These are phyloP conservation scores for Ciborinia camelliae DNA, from an alignment of 2,329 filamentous ascomycete species.

Conservation along the genomic window DNA sequence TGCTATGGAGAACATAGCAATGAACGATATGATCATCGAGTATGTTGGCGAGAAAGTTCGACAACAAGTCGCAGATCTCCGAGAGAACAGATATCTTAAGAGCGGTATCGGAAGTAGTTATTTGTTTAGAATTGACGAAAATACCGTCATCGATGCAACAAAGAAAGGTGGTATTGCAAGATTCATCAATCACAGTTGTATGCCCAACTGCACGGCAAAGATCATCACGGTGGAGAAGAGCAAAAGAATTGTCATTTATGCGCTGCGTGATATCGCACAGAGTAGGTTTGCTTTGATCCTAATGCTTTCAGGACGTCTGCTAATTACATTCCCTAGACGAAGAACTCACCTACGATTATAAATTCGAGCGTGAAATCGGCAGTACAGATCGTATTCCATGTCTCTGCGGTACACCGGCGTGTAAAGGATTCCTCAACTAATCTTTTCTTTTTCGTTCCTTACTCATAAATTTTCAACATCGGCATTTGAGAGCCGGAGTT, in stretches of 20 bases:
- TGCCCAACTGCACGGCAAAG: conserved; percentile 97
- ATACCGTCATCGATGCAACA: conserved; percentile 94
- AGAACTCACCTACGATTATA: conserved; percentile 99
- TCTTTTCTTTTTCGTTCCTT: conserved; percentile 12
- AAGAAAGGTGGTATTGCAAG: conserved; percentile 97
- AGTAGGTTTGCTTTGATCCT: conserved; percentile 60
- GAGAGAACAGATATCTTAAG: conserved; percentile 87
- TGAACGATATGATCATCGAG: conserved; percentile 99
- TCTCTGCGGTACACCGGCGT: conserved; percentile 90
- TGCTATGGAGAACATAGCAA: conserved; percentile 93
- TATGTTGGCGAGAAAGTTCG: conserved; percentile 97
- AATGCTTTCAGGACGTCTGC: neutral
- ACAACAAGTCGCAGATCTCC: conserved; percentile 94
- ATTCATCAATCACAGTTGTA: conserved; percentile 98
- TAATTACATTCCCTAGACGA: conserved; percentile 62
- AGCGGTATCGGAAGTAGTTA: conserved; percentile 97
- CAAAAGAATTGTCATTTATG: conserved; percentile 98
- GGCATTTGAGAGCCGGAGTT: conserved; percentile 3
- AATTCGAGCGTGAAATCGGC: conserved; percentile 96
- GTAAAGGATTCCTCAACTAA: conserved; percentile 98
- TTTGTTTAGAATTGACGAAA: conserved; percentile 96
- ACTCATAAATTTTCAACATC: conserved; percentile 13
- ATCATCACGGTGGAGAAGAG: conserved; percentile 99
- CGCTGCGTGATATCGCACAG: conserved; percentile 87
- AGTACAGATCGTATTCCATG: conserved; percentile 95